phyloP scores from a whole-genome alignment of 2,329 filamentous ascomycete species.

The Rachicladosporium sp. region DNA sequence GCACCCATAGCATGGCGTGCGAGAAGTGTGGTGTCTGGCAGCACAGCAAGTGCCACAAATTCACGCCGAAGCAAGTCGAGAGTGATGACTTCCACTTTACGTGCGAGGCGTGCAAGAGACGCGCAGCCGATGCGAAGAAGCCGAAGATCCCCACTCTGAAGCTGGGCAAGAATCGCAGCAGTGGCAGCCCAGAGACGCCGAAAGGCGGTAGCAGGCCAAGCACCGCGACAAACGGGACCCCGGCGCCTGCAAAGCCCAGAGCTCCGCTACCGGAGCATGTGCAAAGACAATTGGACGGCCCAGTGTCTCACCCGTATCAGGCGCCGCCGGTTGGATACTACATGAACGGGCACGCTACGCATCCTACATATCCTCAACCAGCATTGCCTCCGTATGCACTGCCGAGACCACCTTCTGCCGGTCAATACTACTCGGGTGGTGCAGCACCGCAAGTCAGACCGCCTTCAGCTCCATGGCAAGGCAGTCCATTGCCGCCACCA shows the following conservation, averaged over 20 bases:
- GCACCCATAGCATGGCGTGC: constrained; percentile 84
- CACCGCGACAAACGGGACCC: background rate
- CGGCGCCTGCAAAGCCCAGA: constrained; percentile 8
- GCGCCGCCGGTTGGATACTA: too few relatives aligned
- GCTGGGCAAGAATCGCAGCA: constrained; percentile 28
- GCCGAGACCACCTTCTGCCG: too few relatives aligned
- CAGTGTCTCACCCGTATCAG: background rate
- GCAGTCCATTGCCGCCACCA: constrained; percentile 14
- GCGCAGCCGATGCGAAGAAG: constrained; percentile 49
- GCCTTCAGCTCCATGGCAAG: constrained; percentile 20
- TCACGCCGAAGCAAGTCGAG: constrained; percentile 68
- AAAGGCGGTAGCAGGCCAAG: constrained; percentile 5
- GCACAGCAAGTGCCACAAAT: constrained; percentile 81
- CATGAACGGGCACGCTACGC: too few relatives aligned
- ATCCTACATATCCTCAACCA: too few relatives aligned
- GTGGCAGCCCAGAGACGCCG: constrained; percentile 14
- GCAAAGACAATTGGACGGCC: constrained; percentile 16
- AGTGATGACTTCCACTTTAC: constrained; percentile 77
- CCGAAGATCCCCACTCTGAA: constrained; percentile 52
- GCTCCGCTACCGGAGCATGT: constrained; percentile 13
- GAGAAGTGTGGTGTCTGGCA: constrained; percentile 95
- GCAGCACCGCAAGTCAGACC: constrained; percentile 6
- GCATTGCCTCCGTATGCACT: too few relatives aligned
- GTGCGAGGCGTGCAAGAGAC: constrained; percentile 64
- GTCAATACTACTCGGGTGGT: too few relatives aligned